phyloP scores from a whole-genome alignment of 495 filamentous ascomycete genomes.

The Penicillium pulvis region DNA sequence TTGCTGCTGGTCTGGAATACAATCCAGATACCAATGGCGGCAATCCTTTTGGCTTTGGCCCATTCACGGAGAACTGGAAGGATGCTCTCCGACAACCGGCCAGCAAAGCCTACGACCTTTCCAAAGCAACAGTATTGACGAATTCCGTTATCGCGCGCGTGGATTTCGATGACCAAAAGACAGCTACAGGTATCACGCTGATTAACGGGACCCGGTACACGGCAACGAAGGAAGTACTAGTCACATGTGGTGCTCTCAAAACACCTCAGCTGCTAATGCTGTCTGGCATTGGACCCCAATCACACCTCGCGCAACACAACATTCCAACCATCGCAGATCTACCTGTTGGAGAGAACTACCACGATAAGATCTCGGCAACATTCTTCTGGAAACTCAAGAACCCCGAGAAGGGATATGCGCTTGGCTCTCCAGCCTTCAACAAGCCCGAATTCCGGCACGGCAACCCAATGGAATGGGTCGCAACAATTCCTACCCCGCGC shows the following conservation, averaged over 20 bases:
- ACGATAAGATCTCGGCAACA: background rate
- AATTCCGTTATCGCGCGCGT: conserved; percentile 29
- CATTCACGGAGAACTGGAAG: conserved; percentile 32
- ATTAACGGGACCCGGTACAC: conserved; percentile 25
- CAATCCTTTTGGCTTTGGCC: conserved; percentile 27
- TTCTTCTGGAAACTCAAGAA: conserved; percentile 36
- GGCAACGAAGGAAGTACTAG: conserved; percentile 33
- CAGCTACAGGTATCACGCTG: conserved; percentile 31
- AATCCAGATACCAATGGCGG: conserved; percentile 30
- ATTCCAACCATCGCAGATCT: background rate
- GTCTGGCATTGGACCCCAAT: conserved; percentile 34
- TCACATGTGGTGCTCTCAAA: conserved; percentile 14
- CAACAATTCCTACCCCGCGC: background rate
- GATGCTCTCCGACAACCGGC: conserved; percentile 38
- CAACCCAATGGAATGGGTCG: conserved; percentile 26
- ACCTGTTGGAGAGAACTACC: background rate
- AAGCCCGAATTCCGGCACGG: conserved; percentile 26
- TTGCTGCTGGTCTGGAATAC: conserved; percentile 30
- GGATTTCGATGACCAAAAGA: conserved; percentile 24
- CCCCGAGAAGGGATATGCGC: conserved; percentile 32
- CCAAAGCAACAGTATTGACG: conserved; percentile 28
- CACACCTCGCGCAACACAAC: background rate
- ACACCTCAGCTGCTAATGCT: conserved; percentile 26
- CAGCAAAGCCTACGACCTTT: conserved; percentile 30
- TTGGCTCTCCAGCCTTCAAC: conserved; percentile 32